Evolutionary conservation across 1,284 basidiomycete genomes (phyloP).

Genomic region (Pyrrhoderma noxium): DNA sequence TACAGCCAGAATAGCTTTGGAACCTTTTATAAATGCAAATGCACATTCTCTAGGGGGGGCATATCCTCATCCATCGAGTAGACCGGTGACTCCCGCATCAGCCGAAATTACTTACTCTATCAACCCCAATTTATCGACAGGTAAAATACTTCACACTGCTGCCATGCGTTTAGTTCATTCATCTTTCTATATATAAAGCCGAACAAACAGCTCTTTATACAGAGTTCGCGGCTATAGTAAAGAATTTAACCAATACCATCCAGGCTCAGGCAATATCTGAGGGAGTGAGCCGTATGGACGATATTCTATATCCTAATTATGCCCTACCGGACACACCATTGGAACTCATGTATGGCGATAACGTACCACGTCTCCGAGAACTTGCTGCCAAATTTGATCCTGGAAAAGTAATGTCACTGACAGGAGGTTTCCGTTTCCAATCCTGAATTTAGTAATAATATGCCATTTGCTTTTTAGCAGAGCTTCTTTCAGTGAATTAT

Average conservation of each 20-base stretch:
- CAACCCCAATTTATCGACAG: background rate
- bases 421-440: conserved; percentile 14
- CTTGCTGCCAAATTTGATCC: conserved; percentile 12
- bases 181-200: background rate
- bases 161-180: background rate
- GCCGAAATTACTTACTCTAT: conserved; percentile 4
- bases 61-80: conserved; percentile 10
- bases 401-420: conserved; percentile 7
- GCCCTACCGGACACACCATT: conserved; percentile 15
- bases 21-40: conserved; percentile 11
- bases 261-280: conserved; percentile 10
- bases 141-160: background rate
- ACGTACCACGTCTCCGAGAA: conserved; percentile 6
- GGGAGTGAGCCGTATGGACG: conserved; percentile 11
- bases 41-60: conserved; percentile 12
- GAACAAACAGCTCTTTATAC: background rate
- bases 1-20: background rate
- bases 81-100: conserved; percentile 5
- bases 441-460: background rate
- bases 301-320: conserved; percentile 21
- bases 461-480: too few relatives aligned
- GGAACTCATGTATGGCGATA: conserved; percentile 19
- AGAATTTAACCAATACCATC: conserved; percentile 5
- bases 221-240: background rate
- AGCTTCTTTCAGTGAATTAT: too few relatives aligned